These are phyloP conservation scores for Fusarium sacchari DNA, from an alignment of 2,329 filamentous ascomycete genomes.

Conservation along the genomic window DNA sequence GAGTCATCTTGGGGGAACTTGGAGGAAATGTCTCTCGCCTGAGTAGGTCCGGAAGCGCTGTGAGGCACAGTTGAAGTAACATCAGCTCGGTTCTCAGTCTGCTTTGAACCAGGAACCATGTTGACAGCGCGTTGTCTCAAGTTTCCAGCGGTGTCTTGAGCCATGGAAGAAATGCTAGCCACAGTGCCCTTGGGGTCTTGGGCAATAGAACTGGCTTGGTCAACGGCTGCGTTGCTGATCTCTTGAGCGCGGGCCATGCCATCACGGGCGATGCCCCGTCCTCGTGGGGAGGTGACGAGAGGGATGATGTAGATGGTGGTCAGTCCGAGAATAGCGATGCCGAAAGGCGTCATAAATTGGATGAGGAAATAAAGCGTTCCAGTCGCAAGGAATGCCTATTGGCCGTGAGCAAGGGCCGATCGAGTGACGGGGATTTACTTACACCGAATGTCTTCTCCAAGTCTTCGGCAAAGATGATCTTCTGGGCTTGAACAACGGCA, in stretches of 20 bases:
- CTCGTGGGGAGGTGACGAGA: slow-evolving; percentile 22
- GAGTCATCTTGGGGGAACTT: neutral
- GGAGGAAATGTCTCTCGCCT: slow-evolving; percentile 13
- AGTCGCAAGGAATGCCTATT: neutral
- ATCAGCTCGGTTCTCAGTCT: neutral
- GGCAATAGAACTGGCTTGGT: slow-evolving; percentile 19
- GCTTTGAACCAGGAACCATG: slow-evolving; percentile 10
- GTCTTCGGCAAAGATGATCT: slow-evolving; percentile 22
- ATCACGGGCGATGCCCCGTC: slow-evolving; percentile 16
- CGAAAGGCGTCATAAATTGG: slow-evolving; percentile 31
- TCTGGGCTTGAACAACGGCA: slow-evolving; percentile 19
- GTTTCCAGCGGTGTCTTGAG: slow-evolving; percentile 16
- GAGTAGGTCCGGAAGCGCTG: neutral
- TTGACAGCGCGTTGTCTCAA: slow-evolving; percentile 10
- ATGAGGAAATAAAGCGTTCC: neutral
- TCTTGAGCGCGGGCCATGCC: slow-evolving; percentile 22
- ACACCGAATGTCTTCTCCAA: slow-evolving; percentile 30
- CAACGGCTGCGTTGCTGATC: slow-evolving; percentile 9
- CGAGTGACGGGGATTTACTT: neutral
- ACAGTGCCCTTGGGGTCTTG: slow-evolving; percentile 23
- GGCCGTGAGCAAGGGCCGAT: neutral
- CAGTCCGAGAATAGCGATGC: slow-evolving; percentile 16
- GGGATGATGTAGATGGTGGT: slow-evolving; percentile 28
- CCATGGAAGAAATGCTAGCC: slow-evolving; percentile 21
- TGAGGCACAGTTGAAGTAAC: slow-evolving; percentile 4